Percentiles rank a stretch among this genome's conserved stretches.
Evolutionary conservation across 345 rosid genomes (phyloP).

Genomic region (Boechera stricta): DNA sequence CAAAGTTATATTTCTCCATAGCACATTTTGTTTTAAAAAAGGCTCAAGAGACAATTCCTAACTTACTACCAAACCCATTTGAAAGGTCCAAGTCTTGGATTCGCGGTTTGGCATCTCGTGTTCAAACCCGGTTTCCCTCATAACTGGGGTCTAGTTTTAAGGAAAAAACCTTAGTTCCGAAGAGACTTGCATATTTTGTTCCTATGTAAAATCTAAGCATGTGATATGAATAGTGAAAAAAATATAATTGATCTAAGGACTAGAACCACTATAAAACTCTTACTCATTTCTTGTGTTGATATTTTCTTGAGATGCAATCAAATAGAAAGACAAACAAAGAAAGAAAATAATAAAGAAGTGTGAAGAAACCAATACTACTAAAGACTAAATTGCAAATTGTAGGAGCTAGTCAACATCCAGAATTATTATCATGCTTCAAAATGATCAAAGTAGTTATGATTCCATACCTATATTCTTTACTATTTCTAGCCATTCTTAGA

Average conservation of each 20-base stretch:
- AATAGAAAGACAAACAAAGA: slow-evolving; percentile 16
- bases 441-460: slow-evolving; percentile 43
- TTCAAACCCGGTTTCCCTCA: background rate
- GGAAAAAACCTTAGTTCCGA: slow-evolving; percentile 1
- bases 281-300: slow-evolving; percentile 46
- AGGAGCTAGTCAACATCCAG: slow-evolving; percentile 52
- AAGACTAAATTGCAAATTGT: slow-evolving; percentile 33
- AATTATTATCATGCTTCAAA: slow-evolving; percentile 48
- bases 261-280: slow-evolving; percentile 45
- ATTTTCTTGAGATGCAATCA: slow-evolving; percentile 34
- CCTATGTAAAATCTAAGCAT: slow-evolving; percentile 26
- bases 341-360: slow-evolving; percentile 28
- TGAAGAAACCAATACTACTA: slow-evolving; percentile 21
- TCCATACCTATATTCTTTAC: slow-evolving; percentile 30
- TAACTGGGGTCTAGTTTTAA: background rate
- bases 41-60: background rate
- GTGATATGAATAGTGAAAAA: slow-evolving; percentile 33
- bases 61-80: slow-evolving; percentile 21
- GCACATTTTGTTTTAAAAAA: background rate
- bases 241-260: slow-evolving; percentile 38
- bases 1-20: background rate
- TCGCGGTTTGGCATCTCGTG: background rate
- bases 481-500: slow-evolving; percentile 25
- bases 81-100: slow-evolving; percentile 11
- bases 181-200: slow-evolving; percentile 7